Base-by-base conservation (phyloP, 352 stramenopile species). In the Peronospora destructor region DNA sequence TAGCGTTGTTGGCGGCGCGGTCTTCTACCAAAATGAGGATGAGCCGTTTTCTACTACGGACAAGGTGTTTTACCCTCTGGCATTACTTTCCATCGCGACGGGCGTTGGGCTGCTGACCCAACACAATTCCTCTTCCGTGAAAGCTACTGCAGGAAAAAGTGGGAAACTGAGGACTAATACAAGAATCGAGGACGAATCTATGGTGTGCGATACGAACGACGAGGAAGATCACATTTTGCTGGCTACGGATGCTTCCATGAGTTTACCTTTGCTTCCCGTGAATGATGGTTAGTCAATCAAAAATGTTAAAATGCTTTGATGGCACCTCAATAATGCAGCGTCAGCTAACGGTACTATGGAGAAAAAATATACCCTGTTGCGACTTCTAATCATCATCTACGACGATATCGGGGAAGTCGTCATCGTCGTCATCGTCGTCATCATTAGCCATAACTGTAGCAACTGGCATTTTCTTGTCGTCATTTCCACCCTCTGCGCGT, bases 331-430 rank as follows among this genome's bases (percentile, higher is more conserved):
- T 17, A 12, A 26, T 49, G 39, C 28, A 44, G 29, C 14, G 14
- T 4, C 14, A 51, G 45, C 29, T 4, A 51, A 30, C 23, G 9
- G 8, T 4, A 14, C 17, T 7, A 44, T n/a, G 21, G n/a, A 28
- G 21, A 3, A 41, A 41, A 25, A 41, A 23, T 13, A 5, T 12
- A 10, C 4, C n/a, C 0, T 40, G 19, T 17, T 49, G 10, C 17
- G 19, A 16, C 32, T 33, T 56, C 52, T 65, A 69, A 13, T 81
- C 68, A 43, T 91, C 78, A 48, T 85, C 77, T 35, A 77, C 68
- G 9, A 92, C 75, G 50, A 92, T 92, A 40, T 92, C 78, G 0
- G 82, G 82, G 51, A 92, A 90, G 46, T 91, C 79, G 26, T 86
- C 76, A 39, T 89, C 77, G 32, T 87, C 76, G 12, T 68, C 48